A percentile compares a stretch with the other conserved stretches of the same genome.
phyloP scores from a whole-genome alignment of 352 stramenopile species.

The Globisporangium sylvaticum region DNA sequence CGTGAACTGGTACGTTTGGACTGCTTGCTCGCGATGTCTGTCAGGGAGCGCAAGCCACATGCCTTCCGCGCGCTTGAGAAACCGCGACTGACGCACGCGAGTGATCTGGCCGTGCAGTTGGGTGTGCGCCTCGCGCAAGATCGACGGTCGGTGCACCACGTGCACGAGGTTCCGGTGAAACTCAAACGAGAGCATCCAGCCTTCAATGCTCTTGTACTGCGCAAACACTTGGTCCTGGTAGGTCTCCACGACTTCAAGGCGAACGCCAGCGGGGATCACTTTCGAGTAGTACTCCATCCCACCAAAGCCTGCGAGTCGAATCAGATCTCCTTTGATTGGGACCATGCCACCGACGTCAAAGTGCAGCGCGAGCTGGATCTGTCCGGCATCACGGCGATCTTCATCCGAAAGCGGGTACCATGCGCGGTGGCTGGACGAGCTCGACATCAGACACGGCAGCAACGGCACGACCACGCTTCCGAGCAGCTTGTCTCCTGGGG shows the following conservation, averaged over 20 bases:
- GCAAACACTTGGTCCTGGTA: constrained; percentile 67
- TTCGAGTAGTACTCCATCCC: constrained; percentile 72
- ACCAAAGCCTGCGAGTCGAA: constrained; percentile 55
- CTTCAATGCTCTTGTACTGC: constrained; percentile 53
- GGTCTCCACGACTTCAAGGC: constrained; percentile 53
- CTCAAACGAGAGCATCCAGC: constrained; percentile 59
- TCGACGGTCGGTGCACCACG: constrained; percentile 55
- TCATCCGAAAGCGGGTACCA: constrained; percentile 59
- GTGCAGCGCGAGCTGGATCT: constrained; percentile 55
- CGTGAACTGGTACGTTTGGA: constrained; percentile 42
- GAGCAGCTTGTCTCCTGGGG: constrained; percentile 47
- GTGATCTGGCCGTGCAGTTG: constrained; percentile 53
- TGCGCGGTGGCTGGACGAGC: constrained; percentile 41
- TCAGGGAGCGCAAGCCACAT: constrained; percentile 47
- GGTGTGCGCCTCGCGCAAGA: constrained; percentile 44
- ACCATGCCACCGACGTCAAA: constrained; percentile 51
- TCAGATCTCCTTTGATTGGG: constrained; percentile 50
- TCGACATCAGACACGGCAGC: constrained; percentile 57
- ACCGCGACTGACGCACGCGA: constrained; percentile 37
- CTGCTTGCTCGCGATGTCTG: constrained; percentile 33
- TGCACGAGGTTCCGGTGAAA: constrained; percentile 64
- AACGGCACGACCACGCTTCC: constrained; percentile 52
- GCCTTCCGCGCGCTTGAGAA: constrained; percentile 34
- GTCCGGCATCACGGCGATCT: constrained; percentile 43
- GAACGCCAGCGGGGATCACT: constrained; percentile 35